These are phyloP conservation scores for Fraxinus floribunda DNA, from an alignment of 305 asterid species.

Conservation along the genomic window DNA sequence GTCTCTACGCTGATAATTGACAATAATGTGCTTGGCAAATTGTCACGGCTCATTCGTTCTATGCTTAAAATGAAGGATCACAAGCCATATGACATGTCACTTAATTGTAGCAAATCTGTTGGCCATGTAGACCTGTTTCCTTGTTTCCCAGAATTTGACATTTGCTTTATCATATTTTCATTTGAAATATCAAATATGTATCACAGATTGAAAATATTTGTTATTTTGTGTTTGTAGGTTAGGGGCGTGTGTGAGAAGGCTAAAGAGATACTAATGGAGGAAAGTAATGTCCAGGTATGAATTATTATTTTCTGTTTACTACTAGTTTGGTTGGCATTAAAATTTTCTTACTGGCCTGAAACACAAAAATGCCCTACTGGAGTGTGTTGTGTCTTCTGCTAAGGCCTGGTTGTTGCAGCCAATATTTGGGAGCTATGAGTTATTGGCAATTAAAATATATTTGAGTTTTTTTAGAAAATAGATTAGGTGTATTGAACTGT, in stretches of 20 bases:
- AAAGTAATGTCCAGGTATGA: slow-evolving; percentile 93
- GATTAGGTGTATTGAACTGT: slow-evolving; percentile 1
- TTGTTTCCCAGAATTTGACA: neutral
- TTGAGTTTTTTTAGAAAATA: slow-evolving; percentile 9
- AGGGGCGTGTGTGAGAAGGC: slow-evolving; percentile 90
- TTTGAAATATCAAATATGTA: neutral
- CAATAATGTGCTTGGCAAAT: neutral
- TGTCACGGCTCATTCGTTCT: neutral
- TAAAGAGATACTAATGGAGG: slow-evolving; percentile 85
- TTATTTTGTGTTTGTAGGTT: slow-evolving; percentile 51
- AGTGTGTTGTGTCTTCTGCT: neutral
- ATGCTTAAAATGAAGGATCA: neutral
- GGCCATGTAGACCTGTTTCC: slow-evolving; percentile 5
- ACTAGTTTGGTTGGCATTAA: neutral
- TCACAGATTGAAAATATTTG: slow-evolving; percentile 16
- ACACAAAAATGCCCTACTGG: neutral
- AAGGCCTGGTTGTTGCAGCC: neutral
- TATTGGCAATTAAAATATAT: neutral
- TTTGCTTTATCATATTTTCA: neutral
- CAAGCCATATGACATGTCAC: neutral
- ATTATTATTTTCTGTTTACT: slow-evolving; percentile 1
- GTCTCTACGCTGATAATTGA: neutral
- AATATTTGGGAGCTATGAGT: neutral
- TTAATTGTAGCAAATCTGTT: slow-evolving; percentile 17
- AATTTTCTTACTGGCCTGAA: neutral